Conservation (phyloP, 2,329 filamentous ascomycete genomes). For the Pyricularia grisea region DNA sequence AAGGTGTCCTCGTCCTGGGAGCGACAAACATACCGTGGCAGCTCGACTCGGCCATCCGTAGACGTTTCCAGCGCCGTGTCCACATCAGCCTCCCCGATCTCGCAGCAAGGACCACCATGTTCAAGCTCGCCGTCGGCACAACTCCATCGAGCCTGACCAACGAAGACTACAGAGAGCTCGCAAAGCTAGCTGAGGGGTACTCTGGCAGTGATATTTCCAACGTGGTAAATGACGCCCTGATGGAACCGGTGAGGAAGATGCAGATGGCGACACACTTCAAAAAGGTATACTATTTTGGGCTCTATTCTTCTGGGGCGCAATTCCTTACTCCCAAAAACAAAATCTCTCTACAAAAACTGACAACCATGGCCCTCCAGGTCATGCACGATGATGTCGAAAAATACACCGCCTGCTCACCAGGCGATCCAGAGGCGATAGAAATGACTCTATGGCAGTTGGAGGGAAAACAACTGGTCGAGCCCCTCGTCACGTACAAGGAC, state of each 20-base stretch:
- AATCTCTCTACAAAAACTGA: constrained; percentile 7
- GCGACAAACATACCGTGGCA: constrained; percentile 99
- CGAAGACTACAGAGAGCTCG: constrained; percentile 72
- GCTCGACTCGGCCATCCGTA: constrained; percentile 87
- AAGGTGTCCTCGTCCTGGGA: constrained; percentile 86
- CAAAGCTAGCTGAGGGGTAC: constrained; percentile 80
- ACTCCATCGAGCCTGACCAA: constrained; percentile 78
- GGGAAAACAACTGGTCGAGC: constrained; percentile 76
- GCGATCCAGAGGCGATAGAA: constrained; percentile 74
- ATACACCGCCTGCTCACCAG: constrained; percentile 87
- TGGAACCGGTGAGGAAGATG: constrained; percentile 96
- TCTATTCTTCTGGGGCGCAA: background rate
- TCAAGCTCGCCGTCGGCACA: constrained; percentile 86
- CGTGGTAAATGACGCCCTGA: constrained; percentile 89
- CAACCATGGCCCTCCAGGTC: constrained; percentile 42
- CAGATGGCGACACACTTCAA: constrained; percentile 98
- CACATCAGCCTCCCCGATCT: constrained; percentile 89
- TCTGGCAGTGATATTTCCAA: constrained; percentile 95
- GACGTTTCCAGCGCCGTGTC: constrained; percentile 91
- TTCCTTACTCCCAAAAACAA: background rate
- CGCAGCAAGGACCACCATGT: constrained; percentile 85
- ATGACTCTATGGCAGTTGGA: constrained; percentile 91
- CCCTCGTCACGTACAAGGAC: constrained; percentile 78
- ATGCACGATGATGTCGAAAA: constrained; percentile 57
- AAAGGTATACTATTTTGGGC: constrained; percentile 45